Evolutionary conservation across 1,284 basidiomycete species (phyloP).

Genomic region (Cutaneotrichosporon spelunceum): DNA sequence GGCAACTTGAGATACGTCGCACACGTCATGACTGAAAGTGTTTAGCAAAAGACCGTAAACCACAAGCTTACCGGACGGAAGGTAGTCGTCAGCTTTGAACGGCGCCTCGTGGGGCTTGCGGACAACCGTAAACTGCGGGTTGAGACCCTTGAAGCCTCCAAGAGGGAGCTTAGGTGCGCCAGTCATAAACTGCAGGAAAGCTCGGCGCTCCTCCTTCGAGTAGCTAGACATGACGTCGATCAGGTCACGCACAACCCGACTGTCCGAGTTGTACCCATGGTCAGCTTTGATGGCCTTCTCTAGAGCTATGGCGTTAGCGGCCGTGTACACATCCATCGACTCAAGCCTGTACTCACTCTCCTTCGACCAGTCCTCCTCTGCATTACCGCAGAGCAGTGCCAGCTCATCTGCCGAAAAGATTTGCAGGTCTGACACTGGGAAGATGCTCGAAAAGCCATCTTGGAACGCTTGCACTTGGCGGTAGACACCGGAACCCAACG

Average conservation of each 20-base stretch:
- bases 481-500: slow-evolving; percentile 70
- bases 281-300: slow-evolving; percentile 91
- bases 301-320: slow-evolving; percentile 60
- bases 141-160: slow-evolving; percentile 92
- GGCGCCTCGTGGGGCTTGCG: slow-evolving; percentile 92
- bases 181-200: slow-evolving; percentile 94
- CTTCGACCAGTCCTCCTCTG: slow-evolving; percentile 87
- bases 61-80: slow-evolving; percentile 69
- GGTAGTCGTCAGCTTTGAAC: slow-evolving; percentile 84
- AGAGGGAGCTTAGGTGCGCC: slow-evolving; percentile 92
- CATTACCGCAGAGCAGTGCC: slow-evolving; percentile 87
- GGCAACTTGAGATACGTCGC: slow-evolving; percentile 78
- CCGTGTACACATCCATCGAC: not conserved
- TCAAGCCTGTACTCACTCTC: slow-evolving; percentile 64
- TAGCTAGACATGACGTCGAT: slow-evolving; percentile 83
- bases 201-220: slow-evolving; percentile 68
- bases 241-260: slow-evolving; percentile 80
- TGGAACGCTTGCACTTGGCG: slow-evolving; percentile 78
- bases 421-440: slow-evolving; percentile 82
- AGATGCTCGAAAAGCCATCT: slow-evolving; percentile 85
- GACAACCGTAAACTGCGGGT: slow-evolving; percentile 92
- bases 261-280: slow-evolving; percentile 95
- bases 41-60: not conserved
- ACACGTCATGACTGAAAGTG: slow-evolving; percentile 21
- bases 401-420: slow-evolving; percentile 93